These are phyloP conservation scores for Exsudoporus frostii DNA, from an alignment of 768 basidiomycete genomes.

Conservation along the genomic window DNA sequence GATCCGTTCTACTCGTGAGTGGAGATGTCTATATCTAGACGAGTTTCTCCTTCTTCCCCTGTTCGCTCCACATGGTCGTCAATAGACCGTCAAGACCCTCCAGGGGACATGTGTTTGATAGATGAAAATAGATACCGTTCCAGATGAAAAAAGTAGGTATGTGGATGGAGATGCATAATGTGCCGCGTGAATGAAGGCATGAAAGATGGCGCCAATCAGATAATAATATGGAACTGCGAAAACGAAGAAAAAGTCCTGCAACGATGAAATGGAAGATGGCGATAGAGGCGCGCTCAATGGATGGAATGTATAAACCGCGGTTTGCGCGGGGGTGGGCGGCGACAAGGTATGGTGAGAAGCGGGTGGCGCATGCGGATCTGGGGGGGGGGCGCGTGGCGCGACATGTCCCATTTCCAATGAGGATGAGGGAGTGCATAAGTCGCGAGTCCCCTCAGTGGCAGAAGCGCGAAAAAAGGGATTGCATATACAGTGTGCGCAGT, in stretches of 20 bases:
- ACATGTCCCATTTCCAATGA: constrained; percentile 20
- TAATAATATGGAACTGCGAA: constrained; percentile 26
- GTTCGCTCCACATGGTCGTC: constrained; percentile 9
- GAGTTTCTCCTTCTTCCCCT: constrained; percentile 7
- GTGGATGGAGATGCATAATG: constrained; percentile 30
- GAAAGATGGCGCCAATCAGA: constrained; percentile 23
- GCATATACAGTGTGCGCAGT: constrained; percentile 22
- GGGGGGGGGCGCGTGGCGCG: constrained; percentile 23
- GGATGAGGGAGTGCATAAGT: constrained; percentile 17
- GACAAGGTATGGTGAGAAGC: constrained; percentile 16
- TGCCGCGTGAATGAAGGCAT: constrained; percentile 20
- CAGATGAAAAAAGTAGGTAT: constrained; percentile 22
- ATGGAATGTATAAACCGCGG: constrained; percentile 9
- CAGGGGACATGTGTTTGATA: constrained; percentile 23
- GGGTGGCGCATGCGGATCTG: constrained; percentile 22
- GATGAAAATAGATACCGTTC: constrained; percentile 32
- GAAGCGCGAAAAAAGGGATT: constrained; percentile 20
- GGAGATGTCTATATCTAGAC: constrained; percentile 15
- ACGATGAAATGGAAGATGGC: constrained; percentile 2
- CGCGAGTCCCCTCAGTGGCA: constrained; percentile 25
- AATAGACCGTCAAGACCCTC: constrained; percentile 20
- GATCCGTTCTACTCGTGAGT: constrained; percentile 18
- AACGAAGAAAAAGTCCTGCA: constrained; percentile 14
- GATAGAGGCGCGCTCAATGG: not conserved
- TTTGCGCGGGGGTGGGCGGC: constrained; percentile 14